These are phyloP conservation scores for Chlorella ohadii DNA, from an alignment of 139 green algal species.

Conservation along the genomic window DNA sequence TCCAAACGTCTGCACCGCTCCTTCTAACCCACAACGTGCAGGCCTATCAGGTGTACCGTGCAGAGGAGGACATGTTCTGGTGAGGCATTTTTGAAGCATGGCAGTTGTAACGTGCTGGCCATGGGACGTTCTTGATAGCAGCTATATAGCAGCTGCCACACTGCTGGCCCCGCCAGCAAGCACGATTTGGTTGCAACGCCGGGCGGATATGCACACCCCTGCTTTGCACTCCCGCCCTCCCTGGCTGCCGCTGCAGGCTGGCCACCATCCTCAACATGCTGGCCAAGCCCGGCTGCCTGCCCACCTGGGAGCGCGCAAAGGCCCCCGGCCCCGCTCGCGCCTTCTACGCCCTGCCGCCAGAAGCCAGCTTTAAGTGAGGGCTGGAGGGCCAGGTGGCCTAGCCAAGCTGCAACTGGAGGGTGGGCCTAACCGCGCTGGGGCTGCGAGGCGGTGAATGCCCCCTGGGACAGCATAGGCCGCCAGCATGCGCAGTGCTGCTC, in stretches of 20 bases:
- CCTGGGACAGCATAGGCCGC: background rate
- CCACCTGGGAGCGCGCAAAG: background rate
- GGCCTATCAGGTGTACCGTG: background rate
- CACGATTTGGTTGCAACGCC: no score
- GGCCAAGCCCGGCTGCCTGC: background rate
- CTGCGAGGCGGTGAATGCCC: no score
- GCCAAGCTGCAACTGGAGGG: no score
- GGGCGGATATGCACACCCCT: no score
- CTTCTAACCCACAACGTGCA: no score
- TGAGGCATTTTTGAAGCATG: background rate
- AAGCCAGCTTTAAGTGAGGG: conserved; percentile 9
- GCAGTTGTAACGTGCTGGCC: no score
- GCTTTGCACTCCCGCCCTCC: background rate
- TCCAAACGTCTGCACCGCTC: no score
- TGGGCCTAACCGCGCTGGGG: no score
- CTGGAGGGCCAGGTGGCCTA: no score
- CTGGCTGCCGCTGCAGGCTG: background rate
- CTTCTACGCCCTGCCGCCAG: background rate
- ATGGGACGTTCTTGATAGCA: no score
- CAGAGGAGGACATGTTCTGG: conserved; percentile 20
- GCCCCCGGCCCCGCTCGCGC: background rate
- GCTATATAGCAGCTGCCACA: no score
- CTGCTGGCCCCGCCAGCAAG: no score
- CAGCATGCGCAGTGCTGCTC: background rate
- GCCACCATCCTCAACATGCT: background rate